Conservation (phyloP, 352 stramenopile species). For the Phytophthora kernoviae region DNA sequence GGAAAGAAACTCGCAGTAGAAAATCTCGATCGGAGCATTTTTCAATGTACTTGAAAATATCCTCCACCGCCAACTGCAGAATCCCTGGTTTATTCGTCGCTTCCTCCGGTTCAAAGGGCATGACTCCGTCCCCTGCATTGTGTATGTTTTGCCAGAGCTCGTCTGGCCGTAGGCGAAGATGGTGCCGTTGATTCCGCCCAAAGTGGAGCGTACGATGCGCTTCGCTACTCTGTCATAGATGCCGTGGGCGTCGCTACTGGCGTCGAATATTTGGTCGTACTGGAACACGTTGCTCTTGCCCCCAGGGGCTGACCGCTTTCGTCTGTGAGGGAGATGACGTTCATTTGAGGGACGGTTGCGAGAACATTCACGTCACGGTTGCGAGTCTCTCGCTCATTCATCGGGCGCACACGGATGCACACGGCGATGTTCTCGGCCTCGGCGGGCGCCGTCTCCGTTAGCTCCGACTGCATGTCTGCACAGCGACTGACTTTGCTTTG, state of each 20-base stretch:
- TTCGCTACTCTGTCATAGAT: constrained; percentile 71
- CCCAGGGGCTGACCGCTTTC: constrained; percentile 39
- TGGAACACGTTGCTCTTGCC: constrained; percentile 79
- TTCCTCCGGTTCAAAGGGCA: constrained; percentile 24
- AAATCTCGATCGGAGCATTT: constrained; percentile 91
- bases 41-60: constrained; percentile 94
- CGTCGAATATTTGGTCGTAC: constrained; percentile 83
- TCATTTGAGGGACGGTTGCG: constrained; percentile 40
- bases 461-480: constrained; percentile 24
- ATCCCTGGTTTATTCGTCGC: constrained; percentile 45
- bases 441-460: constrained; percentile 10
- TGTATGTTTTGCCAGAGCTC: constrained; percentile 95
- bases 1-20: constrained; percentile 96
- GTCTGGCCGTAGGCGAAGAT: constrained; percentile 98
- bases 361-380: constrained; percentile 53
- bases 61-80: constrained; percentile 92
- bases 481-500: too few species aligned
- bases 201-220: constrained; percentile 75
- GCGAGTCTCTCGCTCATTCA: constrained; percentile 73
- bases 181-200: constrained; percentile 82
- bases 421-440: constrained; percentile 80
- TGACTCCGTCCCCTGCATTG: constrained; percentile 91
- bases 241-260: constrained; percentile 42
- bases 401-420: constrained; percentile 79
- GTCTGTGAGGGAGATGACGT: constrained; percentile 68